Base-by-base conservation (phyloP, 176 grass and related monocot species). In the Phoenix roebelenii region DNA sequence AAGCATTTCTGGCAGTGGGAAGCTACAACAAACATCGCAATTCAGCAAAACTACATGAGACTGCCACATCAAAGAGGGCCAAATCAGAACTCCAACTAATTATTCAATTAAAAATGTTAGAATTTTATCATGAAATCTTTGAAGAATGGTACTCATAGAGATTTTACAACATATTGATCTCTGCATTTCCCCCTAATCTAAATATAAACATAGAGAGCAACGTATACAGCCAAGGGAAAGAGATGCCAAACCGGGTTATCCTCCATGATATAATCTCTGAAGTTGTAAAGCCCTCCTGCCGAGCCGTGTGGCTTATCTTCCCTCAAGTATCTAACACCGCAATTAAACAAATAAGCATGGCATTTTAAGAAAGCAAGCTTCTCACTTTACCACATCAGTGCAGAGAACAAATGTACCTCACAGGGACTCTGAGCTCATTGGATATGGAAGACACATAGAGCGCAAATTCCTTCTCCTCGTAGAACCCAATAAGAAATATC, bases 221-320 rank as follows among this genome's bases (percentile, higher is more conserved):
- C 10, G 10, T 3, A 28, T 63, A 24, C 23, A 66, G 63, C 0
- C 7, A 48, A 57, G 10, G 35, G 54, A 56, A 63, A 9, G 28
- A 63, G 70, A 73, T 48, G 56, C 10, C 77, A 65, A 65, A 98
- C 94, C 76, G 85, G 94, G 26, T 74, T 76, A 23, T 98, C 94
- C 55, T 98, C 84, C 88, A 98, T 93, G 70, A 98, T 89, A 68
- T 77, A 71, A 79, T 93, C 94, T 76, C 88, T 85, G 72, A 89
- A 98, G 60, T 79, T 93, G 66, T 93, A 98, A 61, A 98, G 94
- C 28, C 88, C 87, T 83, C 93, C 94, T 50, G 94, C 94, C 1
- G 94, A 98, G 17, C 94, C 94, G 16, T 89, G 94, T 3, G 94
- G 94, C 71, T 98, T 98, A 3, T 98, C 94, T 79, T 98, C 94